Evolutionary conservation across 2,329 filamentous ascomycete species (phyloP).

Genomic region (Orbilia blumenaviensis): DNA sequence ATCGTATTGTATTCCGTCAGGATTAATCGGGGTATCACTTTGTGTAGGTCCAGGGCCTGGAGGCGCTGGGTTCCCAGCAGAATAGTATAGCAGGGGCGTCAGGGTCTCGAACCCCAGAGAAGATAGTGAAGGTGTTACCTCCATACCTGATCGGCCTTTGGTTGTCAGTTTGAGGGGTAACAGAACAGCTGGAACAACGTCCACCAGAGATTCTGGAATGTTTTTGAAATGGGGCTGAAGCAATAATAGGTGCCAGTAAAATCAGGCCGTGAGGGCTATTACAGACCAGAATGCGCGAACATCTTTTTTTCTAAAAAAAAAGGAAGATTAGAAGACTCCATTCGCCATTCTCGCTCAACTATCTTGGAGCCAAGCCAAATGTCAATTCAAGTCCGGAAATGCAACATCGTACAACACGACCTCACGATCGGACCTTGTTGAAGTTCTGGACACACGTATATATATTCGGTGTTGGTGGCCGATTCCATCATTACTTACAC

Average conservation of each 20-base stretch:
- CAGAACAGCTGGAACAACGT: not conserved
- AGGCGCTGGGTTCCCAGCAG: not conserved
- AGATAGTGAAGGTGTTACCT: slow-evolving; percentile 2
- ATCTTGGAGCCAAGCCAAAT: not conserved
- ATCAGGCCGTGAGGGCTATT: no score
- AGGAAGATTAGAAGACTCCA: not conserved
- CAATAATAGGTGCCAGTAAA: no score
- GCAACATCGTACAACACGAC: no score
- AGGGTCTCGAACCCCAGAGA: slow-evolving; percentile 36
- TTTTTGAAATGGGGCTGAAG: no score
- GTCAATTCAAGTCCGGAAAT: no score
- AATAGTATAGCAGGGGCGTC: slow-evolving; percentile 39
- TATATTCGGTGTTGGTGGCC: no score
- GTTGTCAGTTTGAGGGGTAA: not conserved
- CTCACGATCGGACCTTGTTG: no score
- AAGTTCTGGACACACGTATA: no score
- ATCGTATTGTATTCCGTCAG: slow-evolving; percentile 22
- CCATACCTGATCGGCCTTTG: not conserved
- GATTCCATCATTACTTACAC: no score
- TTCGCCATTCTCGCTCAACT: not conserved
- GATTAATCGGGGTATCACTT: not conserved
- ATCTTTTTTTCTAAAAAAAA: no score
- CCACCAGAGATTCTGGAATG: not conserved
- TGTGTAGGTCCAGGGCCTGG: no score
- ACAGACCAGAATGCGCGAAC: no score